phyloP scores from a whole-genome alignment of 768 basidiomycete species.

The Phanerochaete sordida region DNA sequence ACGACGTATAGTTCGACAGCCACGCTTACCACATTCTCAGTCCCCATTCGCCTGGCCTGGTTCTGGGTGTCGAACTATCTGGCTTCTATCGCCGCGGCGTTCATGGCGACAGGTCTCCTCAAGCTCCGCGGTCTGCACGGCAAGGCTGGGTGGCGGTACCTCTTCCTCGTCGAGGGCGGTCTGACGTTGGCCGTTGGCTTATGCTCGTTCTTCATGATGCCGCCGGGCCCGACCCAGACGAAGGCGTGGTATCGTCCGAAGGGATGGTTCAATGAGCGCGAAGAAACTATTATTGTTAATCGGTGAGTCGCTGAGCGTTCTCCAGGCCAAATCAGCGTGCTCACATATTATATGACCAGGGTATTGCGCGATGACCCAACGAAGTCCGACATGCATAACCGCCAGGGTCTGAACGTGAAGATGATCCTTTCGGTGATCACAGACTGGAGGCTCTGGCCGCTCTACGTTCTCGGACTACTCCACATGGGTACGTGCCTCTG shows the following conservation, averaged over 20 bases:
- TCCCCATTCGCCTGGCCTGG: constrained; percentile 63
- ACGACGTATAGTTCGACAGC: neutral
- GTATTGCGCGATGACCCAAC: constrained; percentile 64
- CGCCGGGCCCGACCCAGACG: constrained; percentile 62
- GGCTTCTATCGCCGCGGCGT: constrained; percentile 52
- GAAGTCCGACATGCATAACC: constrained; percentile 69
- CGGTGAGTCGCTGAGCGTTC: constrained; percentile 29
- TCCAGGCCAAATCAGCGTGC: too few species aligned
- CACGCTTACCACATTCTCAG: constrained; percentile 21
- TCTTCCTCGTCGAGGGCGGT: constrained; percentile 53
- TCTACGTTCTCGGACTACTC: constrained; percentile 54
- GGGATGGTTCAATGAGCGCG: constrained; percentile 65
- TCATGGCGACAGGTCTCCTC: constrained; percentile 63
- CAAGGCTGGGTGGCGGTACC: constrained; percentile 54
- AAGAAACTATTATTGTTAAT: constrained; percentile 49
- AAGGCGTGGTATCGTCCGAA: constrained; percentile 56
- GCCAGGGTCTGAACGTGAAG: constrained; percentile 50
- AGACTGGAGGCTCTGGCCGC: constrained; percentile 65
- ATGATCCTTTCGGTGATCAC: constrained; percentile 49
- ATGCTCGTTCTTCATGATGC: constrained; percentile 54
- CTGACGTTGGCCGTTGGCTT: constrained; percentile 49
- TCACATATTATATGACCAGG: too few species aligned
- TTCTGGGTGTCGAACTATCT: constrained; percentile 66
- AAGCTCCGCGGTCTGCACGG: constrained; percentile 49
- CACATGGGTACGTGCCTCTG: constrained; percentile 42